phyloP scores from a whole-genome alignment of 148 eudicot species.

The Rhododendron henanense region DNA sequence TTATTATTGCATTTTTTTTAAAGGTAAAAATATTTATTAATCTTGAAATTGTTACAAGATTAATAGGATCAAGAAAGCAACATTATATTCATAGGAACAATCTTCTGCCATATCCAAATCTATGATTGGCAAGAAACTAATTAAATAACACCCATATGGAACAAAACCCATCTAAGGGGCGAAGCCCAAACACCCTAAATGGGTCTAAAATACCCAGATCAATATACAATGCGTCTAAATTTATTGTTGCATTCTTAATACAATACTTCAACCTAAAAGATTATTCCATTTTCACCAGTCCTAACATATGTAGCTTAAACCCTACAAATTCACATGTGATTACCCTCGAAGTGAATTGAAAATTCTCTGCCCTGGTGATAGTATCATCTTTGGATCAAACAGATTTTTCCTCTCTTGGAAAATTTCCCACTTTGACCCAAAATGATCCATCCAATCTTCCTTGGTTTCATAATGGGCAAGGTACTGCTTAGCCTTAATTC shows the following conservation, averaged over 20 bases:
- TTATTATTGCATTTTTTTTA: not conserved
- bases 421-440: conserved; percentile 63
- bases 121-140: too few relatives aligned
- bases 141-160: too few relatives aligned
- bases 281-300: not conserved
- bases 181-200: too few relatives aligned
- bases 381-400: conserved; percentile 83
- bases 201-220: too few relatives aligned
- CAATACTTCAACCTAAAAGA: not conserved
- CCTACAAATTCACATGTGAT: not conserved
- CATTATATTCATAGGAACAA: too few relatives aligned
- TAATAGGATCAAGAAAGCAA: too few relatives aligned
- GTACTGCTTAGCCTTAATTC: conserved; percentile 64
- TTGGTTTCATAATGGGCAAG: conserved; percentile 56
- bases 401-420: conserved; percentile 45
- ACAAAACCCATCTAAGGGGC: too few relatives aligned
- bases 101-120: too few relatives aligned
- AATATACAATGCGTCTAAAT: not conserved
- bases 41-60: too few relatives aligned
- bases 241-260: not conserved
- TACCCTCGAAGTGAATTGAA: conserved; percentile 20
- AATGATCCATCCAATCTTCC: conserved; percentile 71
- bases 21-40: too few relatives aligned
- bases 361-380: conserved; percentile 83
- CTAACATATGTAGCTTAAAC: not conserved